Conservation (phyloP, 257 asterid species). For the Solanum pinnatisectum region DNA sequence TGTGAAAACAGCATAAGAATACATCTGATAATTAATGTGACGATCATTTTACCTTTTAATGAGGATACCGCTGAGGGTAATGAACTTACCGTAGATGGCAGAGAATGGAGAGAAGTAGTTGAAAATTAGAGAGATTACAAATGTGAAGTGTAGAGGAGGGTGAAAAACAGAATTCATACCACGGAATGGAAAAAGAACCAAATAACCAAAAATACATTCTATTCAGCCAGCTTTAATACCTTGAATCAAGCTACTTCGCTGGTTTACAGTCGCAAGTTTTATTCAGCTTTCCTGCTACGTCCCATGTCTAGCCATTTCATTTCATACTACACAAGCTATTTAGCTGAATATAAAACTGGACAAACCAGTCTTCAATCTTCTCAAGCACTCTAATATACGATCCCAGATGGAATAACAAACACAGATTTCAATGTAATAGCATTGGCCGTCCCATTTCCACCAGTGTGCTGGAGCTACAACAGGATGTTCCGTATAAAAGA, state of each 20-base stretch:
- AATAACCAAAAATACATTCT: neutral
- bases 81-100: neutral
- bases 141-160: neutral
- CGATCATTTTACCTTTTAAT: neutral
- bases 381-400: neutral
- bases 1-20: neutral
- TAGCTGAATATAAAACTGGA: neutral
- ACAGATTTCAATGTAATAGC: neutral
- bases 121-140: neutral
- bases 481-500: slow-evolving; percentile 19
- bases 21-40: neutral
- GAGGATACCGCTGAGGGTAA: neutral
- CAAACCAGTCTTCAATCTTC: neutral
- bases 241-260: neutral
- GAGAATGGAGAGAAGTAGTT: neutral
- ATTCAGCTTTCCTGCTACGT: neutral
- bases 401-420: neutral
- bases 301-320: neutral
- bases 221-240: neutral
- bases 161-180: neutral
- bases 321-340: neutral
- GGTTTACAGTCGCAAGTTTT: neutral
- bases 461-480: slow-evolving; percentile 8
- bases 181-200: neutral
- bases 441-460: slow-evolving; percentile 1